These are phyloP conservation scores for Collariella sp. DNA, from an alignment of 495 filamentous ascomycete genomes.

Conservation along the genomic window DNA sequence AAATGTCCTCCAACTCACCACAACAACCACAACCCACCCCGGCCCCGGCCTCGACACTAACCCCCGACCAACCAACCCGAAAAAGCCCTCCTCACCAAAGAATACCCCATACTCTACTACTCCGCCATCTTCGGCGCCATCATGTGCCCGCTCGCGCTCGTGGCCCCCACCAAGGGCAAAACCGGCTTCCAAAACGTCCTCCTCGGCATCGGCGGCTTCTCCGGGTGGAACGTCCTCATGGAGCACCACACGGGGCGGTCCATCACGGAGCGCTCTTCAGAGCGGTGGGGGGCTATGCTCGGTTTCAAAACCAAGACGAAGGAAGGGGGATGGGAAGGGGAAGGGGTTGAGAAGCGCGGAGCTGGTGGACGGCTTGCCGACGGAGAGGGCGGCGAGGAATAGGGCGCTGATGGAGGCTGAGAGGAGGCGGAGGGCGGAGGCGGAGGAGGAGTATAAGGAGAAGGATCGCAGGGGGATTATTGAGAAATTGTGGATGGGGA, in stretches of 20 bases:
- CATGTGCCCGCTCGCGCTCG: slow-evolving; percentile 58
- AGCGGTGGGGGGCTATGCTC: slow-evolving; percentile 16
- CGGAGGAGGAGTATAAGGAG: slow-evolving; percentile 20
- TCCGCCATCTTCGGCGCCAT: slow-evolving; percentile 56
- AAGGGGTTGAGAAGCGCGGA: neutral
- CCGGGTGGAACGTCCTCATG: slow-evolving; percentile 57
- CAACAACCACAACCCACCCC: neutral
- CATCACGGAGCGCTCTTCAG: slow-evolving; percentile 27
- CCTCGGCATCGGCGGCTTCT: slow-evolving; percentile 49
- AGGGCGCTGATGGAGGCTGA: slow-evolving; percentile 39
- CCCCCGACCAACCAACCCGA: slow-evolving; percentile 2
- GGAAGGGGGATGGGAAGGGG: neutral
- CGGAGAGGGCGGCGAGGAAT: slow-evolving; percentile 50
- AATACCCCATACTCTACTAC: slow-evolving; percentile 45
- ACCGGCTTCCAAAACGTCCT: slow-evolving; percentile 46
- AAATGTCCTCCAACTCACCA: neutral
- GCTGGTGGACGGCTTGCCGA: slow-evolving; percentile 22
- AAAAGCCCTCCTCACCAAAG: neutral
- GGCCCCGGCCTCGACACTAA: neutral
- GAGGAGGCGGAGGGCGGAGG: slow-evolving; percentile 31
- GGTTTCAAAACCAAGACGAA: slow-evolving; percentile 7
- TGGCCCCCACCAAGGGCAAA: slow-evolving; percentile 69
- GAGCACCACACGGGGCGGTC: slow-evolving; percentile 50
- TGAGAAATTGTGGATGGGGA: slow-evolving; percentile 53
- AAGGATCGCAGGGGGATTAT: slow-evolving; percentile 29